A percentile compares a stretch with the other conserved stretches of the same genome.
phyloP scores from a whole-genome alignment of 768 basidiomycete species.

The Calocybe gangraenosa region DNA sequence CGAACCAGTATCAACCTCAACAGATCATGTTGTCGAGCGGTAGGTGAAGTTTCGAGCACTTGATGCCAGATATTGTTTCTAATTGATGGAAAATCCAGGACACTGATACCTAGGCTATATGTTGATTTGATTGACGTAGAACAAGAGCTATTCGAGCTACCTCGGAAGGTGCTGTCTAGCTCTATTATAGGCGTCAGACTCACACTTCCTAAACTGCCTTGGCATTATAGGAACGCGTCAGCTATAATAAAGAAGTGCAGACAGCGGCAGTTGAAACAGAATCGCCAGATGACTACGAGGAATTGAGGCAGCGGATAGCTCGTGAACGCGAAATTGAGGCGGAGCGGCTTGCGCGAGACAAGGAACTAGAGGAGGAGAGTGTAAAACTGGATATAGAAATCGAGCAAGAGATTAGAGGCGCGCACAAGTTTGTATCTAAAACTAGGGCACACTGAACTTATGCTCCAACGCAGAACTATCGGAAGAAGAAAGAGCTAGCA shows the following conservation, averaged over 20 bases:
- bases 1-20: slow-evolving; percentile 47
- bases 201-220: slow-evolving; percentile 1
- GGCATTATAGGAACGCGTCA: slow-evolving; percentile 59
- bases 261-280: slow-evolving; percentile 65
- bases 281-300: slow-evolving; percentile 49
- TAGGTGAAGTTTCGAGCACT: slow-evolving; percentile 26
- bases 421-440: too few relatives aligned
- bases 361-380: slow-evolving; percentile 79
- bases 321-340: slow-evolving; percentile 68
- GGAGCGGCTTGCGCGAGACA: slow-evolving; percentile 65
- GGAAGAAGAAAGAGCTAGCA: slow-evolving; percentile 78
- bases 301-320: slow-evolving; percentile 66
- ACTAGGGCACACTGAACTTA: too few relatives aligned
- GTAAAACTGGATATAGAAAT: slow-evolving; percentile 82
- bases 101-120: slow-evolving; percentile 58
- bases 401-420: slow-evolving; percentile 82
- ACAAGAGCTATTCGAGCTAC: slow-evolving; percentile 87
- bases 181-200: background rate
- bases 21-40: slow-evolving; percentile 71
- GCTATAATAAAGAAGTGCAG: slow-evolving; percentile 84
- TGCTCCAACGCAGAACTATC: too few relatives aligned
- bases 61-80: slow-evolving; percentile 4
- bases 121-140: slow-evolving; percentile 87
- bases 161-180: slow-evolving; percentile 62
- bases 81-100: slow-evolving; percentile 28